Conservation (phyloP, 257 asterid genomes). For the Haberlea rhodopensis region DNA sequence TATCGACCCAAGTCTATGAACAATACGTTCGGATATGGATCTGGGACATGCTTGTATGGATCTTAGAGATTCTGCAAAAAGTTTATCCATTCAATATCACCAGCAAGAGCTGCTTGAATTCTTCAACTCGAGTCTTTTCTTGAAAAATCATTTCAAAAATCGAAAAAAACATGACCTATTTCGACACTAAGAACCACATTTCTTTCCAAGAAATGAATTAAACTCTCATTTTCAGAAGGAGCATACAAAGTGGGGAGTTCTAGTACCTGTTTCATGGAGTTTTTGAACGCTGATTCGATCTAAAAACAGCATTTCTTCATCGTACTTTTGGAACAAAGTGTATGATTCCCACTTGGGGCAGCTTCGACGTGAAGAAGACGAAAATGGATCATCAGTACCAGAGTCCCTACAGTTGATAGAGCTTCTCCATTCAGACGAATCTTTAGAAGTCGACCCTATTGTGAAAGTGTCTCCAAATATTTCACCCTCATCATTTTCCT, state of each 20-base stretch:
- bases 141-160: not conserved
- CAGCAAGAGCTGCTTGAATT: not conserved
- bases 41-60: slow-evolving; percentile 82
- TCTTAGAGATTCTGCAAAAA: slow-evolving; percentile 61
- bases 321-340: slow-evolving; percentile 82
- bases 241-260: not conserved
- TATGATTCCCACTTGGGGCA: slow-evolving; percentile 98
- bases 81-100: not conserved
- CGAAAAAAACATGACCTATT: too few species aligned
- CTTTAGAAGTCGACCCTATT: slow-evolving; percentile 81
- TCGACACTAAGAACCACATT: not conserved
- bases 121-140: not conserved
- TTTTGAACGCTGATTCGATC: slow-evolving; percentile 75
- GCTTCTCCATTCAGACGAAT: slow-evolving; percentile 89
- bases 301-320: slow-evolving; percentile 86
- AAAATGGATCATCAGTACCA: slow-evolving; percentile 77
- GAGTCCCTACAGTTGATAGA: slow-evolving; percentile 59
- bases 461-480: slow-evolving; percentile 70
- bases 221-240: too few species aligned
- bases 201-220: not conserved
- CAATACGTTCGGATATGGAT: slow-evolving; percentile 77
- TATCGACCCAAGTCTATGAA: slow-evolving; percentile 39
- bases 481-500: slow-evolving; percentile 44
- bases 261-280: slow-evolving; percentile 80
- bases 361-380: slow-evolving; percentile 82